Base-by-base conservation (phyloP, 345 rosid species). In the Citrus trifoliata region DNA sequence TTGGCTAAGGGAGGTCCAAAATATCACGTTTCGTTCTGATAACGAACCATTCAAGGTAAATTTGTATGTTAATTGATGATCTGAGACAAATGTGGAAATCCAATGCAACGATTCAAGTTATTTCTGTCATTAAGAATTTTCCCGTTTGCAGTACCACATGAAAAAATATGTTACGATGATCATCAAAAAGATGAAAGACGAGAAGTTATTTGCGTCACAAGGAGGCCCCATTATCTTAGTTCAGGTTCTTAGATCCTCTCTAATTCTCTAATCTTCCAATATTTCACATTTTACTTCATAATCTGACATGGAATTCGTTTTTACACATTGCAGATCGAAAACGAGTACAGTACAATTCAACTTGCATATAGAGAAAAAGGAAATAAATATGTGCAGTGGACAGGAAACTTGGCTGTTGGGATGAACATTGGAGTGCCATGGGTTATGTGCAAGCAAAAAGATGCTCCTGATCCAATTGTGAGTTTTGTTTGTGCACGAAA, bases 401-500 rank as follows among this genome's bases (percentile, higher is more conserved):
- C 97, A 30, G 87, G 88, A 75, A 85, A 89, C 24, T 58, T 94
- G 76, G 98, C 93, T 19, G 55, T 85, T 67, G 83, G 80, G 8
- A 79, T 86, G 71, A 53, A 93, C 3, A 73, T 82, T n/a, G 95
- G 95, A 21, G 89, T 96, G 46, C 99, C 99, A 38, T 96, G 99
- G 99, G 79, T 89, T 65, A 93, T 96, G 98, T 93, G 98, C 90
- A 90, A 94, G 89, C 97, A 94, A 78, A 83, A 65, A 51, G 93
- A 90, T 83, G 97, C 99, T 79, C 97, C 98, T 71, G 95, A 80
- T 74, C 92, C 91, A 3, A 78, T 93, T 85, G 98, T 96, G 87
- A 72, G 86, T 78, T 46, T 4, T 13, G 18, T 66, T 62, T 25
- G 32, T 48, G 76, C 21, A 6, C 35, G 51, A 73, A 6, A 22